Evolutionary conservation across 306 rosid genomes (phyloP).

Genomic region (Astragalus glycyphyllos): DNA sequence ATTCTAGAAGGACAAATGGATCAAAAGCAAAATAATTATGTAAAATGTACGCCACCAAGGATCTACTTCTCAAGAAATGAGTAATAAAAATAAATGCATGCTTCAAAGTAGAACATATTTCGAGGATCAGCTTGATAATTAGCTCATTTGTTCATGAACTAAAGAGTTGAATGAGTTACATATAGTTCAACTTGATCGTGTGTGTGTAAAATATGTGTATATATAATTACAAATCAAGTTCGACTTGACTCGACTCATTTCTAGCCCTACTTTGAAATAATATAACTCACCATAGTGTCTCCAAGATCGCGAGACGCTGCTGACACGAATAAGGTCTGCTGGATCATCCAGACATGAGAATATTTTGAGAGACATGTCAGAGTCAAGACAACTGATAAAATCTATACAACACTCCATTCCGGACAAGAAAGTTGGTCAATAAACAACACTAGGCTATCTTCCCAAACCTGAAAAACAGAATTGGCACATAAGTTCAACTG

Average conservation of each 20-base stretch:
- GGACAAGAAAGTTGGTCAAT: constrained; percentile 23
- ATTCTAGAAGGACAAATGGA: constrained; percentile 1
- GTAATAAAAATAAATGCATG: background rate
- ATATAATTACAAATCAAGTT: too few relatives aligned
- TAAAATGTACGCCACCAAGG: constrained; percentile 17
- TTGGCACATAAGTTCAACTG: constrained; percentile 31
- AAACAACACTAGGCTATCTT: constrained; percentile 38
- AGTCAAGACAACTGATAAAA: constrained; percentile 59
- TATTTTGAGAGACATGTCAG: constrained; percentile 58
- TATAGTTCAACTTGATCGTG: too few relatives aligned
- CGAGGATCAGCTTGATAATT: too few relatives aligned
- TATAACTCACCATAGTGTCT: constrained; percentile 67
- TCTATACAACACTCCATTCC: constrained; percentile 56
- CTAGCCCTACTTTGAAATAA: background rate
- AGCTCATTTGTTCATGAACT: too few relatives aligned
- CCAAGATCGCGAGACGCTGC: constrained; percentile 75
- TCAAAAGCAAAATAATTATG: constrained; percentile 26
- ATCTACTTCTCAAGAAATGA: constrained; percentile 20
- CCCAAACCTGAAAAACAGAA: constrained; percentile 54
- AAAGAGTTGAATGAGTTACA: too few relatives aligned
- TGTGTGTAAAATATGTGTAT: too few relatives aligned
- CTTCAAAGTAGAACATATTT: background rate
- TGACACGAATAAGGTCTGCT: constrained; percentile 60
- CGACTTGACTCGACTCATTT: too few relatives aligned
- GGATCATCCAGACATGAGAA: constrained; percentile 67